Evolutionary conservation across 306 rosid genomes (phyloP).

Genomic region (Malus fusca): DNA sequence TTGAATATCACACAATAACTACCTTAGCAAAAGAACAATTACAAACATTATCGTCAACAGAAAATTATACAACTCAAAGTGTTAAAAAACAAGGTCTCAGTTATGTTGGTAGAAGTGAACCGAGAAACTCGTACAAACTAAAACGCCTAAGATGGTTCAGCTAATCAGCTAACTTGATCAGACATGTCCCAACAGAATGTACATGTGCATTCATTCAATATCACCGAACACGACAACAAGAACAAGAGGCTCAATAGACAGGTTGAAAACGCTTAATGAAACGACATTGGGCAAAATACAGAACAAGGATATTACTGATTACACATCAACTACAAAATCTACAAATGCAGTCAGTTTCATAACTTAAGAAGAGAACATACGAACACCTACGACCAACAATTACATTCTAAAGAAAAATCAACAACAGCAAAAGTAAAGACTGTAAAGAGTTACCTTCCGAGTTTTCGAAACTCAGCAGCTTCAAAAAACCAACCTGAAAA

Average conservation of each 20-base stretch:
- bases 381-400: neutral
- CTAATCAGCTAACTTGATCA: neutral
- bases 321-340: neutral
- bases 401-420: slow-evolving; percentile 4
- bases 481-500: neutral
- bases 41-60: neutral
- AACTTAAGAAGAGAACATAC: neutral
- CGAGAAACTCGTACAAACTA: neutral
- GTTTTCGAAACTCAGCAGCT: neutral
- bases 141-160: neutral
- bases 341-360: neutral
- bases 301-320: neutral
- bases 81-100: neutral
- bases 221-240: neutral
- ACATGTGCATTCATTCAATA: neutral
- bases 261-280: neutral
- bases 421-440: slow-evolving; percentile 1
- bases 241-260: no score
- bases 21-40: neutral
- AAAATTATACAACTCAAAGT: neutral
- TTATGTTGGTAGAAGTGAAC: neutral
- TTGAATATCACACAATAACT: neutral
- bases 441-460: slow-evolving; percentile 10
- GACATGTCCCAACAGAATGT: neutral
- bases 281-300: neutral